Evolutionary conservation across 805 yeast genomes (phyloP).

Genomic region (Pichia paraexigua): DNA sequence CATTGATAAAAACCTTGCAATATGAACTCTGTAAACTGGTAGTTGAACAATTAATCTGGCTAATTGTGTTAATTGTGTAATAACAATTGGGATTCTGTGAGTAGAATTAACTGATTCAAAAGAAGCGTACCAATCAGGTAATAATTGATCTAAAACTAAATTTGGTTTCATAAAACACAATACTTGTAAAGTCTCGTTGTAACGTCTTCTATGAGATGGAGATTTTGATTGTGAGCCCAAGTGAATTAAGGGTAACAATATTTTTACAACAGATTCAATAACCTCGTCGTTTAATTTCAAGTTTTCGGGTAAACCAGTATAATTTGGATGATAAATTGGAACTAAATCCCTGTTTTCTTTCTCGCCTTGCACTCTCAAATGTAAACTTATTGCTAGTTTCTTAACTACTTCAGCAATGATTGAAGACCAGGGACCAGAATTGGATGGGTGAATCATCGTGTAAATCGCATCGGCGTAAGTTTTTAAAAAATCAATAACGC

Average conservation of each 20-base stretch:
- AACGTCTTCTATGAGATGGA: constrained; percentile 44
- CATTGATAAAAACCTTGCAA: constrained; percentile 64
- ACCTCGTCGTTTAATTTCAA: constrained; percentile 20
- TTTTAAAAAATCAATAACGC: constrained; percentile 44
- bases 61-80: constrained; percentile 57
- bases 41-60: constrained; percentile 58
- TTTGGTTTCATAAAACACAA: constrained; percentile 57
- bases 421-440: constrained; percentile 81
- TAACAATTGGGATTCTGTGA: constrained; percentile 69
- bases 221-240: constrained; percentile 77
- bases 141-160: constrained; percentile 41
- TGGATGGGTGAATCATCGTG: constrained; percentile 88
- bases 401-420: constrained; percentile 59
- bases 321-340: constrained; percentile 16
- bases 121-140: constrained; percentile 73
- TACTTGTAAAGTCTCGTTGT: constrained; percentile 51
- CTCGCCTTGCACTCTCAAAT: constrained; percentile 49
- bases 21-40: constrained; percentile 65
- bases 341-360: constrained; percentile 27
- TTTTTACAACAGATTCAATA: constrained; percentile 19
- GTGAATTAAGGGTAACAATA: constrained; percentile 48
- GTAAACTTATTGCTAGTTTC: constrained; percentile 51
- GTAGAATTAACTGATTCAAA: constrained; percentile 59
- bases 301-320: constrained; percentile 19
- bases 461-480: constrained; percentile 60